A percentile compares a stretch with the other conserved stretches of the same genome.
Conservation (phyloP, 2,329 filamentous ascomycete species). For the Neoascochyta sp. region DNA sequence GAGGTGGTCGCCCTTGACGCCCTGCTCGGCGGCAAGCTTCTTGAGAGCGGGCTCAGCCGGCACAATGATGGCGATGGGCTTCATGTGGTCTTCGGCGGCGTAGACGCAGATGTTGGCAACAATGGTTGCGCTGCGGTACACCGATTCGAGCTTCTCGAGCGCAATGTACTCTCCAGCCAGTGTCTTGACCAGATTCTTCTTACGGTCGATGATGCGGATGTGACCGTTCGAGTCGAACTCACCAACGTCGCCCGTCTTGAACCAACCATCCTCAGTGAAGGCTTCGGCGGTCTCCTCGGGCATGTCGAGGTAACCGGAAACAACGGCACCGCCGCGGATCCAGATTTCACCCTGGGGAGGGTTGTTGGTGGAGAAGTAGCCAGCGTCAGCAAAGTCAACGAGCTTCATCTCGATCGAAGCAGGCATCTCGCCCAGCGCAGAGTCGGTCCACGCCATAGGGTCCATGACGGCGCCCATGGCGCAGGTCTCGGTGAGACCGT, state of each 20-base stretch:
- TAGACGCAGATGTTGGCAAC: conserved; percentile 87
- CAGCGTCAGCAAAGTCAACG: conserved; percentile 84
- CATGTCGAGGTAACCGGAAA: conserved; percentile 77
- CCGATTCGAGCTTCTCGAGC: conserved; percentile 87
- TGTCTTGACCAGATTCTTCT: conserved; percentile 98
- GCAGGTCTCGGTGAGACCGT: conserved; percentile 90
- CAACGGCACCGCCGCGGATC: conserved; percentile 74
- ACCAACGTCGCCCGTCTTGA: conserved; percentile 94
- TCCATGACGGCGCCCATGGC: conserved; percentile 80
- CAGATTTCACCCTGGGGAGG: conserved; percentile 90
- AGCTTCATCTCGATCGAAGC: conserved; percentile 83
- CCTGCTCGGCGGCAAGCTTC: conserved; percentile 54
- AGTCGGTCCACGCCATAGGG: conserved; percentile 77
- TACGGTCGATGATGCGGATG: conserved; percentile 84
- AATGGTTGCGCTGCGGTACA: conserved; percentile 76
- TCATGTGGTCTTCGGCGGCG: conserved; percentile 68
- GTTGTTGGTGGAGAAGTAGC: conserved; percentile 70
- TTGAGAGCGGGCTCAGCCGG: conserved; percentile 55
- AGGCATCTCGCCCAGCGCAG: conserved; percentile 73
- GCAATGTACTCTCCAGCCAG: conserved; percentile 95
- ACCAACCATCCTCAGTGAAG: conserved; percentile 84
- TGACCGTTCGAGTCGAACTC: conserved; percentile 80
- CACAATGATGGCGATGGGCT: conserved; percentile 78
- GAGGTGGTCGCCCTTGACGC: conserved; percentile 60
- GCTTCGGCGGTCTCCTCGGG: conserved; percentile 76